Percentiles rank a stretch among this genome's conserved stretches.
These are phyloP conservation scores for Garcia nutans DNA, from an alignment of 345 rosid species.

Conservation along the genomic window DNA sequence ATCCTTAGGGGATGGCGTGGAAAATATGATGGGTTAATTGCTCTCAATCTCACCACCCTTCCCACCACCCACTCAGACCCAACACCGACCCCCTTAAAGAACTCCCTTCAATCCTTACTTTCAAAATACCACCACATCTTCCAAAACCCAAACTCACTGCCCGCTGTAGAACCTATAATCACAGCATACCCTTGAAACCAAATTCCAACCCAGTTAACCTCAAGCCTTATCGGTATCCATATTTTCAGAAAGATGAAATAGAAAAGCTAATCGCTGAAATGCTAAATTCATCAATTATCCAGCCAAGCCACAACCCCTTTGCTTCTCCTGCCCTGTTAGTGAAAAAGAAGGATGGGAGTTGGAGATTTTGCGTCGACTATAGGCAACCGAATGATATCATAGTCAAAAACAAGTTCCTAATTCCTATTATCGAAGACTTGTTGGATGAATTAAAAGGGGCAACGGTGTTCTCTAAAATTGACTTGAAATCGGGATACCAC, in stretches of 20 bases:
- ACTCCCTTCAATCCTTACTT: neutral
- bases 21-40: too few relatives aligned
- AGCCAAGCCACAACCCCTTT: too few relatives aligned
- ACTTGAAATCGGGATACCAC: neutral
- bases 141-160: neutral
- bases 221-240: neutral
- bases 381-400: neutral
- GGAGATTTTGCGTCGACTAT: too few relatives aligned
- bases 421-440: neutral
- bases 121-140: neutral
- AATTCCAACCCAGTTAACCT: neutral
- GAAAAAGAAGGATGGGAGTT: too few relatives aligned
- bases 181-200: neutral
- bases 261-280: too few relatives aligned
- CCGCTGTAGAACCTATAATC: neutral
- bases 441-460: neutral
- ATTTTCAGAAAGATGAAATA: neutral
- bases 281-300: too few relatives aligned
- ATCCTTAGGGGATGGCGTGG: too few relatives aligned
- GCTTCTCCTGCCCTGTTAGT: too few relatives aligned
- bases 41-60: too few relatives aligned
- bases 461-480: neutral
- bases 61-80: too few relatives aligned
- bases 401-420: neutral
- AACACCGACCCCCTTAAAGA: too few relatives aligned